Percentiles rank a stretch among this genome's conserved stretches.
Evolutionary conservation across 495 filamentous ascomycete genomes (phyloP).

Genomic region (Aspergillus ostianus): DNA sequence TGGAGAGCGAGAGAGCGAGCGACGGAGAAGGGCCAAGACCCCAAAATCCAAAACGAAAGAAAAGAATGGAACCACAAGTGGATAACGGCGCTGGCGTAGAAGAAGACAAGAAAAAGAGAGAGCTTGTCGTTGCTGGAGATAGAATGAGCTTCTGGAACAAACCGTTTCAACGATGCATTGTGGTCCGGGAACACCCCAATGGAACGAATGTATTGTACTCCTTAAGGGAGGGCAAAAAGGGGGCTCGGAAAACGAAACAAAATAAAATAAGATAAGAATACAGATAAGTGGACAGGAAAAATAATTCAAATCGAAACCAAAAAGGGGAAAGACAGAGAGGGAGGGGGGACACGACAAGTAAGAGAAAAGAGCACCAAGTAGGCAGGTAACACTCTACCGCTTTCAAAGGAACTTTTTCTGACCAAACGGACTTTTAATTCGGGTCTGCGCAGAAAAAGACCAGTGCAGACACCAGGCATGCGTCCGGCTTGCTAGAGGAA

Average conservation of each 20-base stretch:
- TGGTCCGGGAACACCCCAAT: background rate
- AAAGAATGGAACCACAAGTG: conserved; percentile 19
- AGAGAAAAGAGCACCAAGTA: conserved; percentile 14
- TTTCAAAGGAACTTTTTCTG: conserved; percentile 23
- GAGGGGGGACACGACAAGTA: conserved; percentile 10
- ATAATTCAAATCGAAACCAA: conserved; percentile 8
- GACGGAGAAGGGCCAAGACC: background rate
- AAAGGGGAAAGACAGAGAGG: conserved; percentile 9
- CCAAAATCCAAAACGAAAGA: conserved; percentile 2
- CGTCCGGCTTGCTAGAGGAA: conserved; percentile 30
- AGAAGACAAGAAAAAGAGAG: conserved; percentile 16
- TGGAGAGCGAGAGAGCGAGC: background rate
- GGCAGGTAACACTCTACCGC: conserved; percentile 22
- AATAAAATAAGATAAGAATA: conserved; percentile 8
- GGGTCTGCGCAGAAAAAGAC: conserved; percentile 36
- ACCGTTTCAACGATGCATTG: conserved; percentile 25
- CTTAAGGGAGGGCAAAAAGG: background rate
- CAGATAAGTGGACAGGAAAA: conserved; percentile 8
- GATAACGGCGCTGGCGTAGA: conserved; percentile 19
- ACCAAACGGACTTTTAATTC: conserved; percentile 38
- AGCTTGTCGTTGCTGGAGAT: conserved; percentile 19
- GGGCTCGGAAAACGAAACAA: background rate
- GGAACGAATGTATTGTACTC: background rate
- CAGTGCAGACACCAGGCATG: conserved; percentile 22
- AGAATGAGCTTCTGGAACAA: conserved; percentile 20